Percentiles rank a stretch among this genome's conserved stretches.
phyloP scores from a whole-genome alignment of 1,139 yeast species.

The Taiozyma onychis region DNA sequence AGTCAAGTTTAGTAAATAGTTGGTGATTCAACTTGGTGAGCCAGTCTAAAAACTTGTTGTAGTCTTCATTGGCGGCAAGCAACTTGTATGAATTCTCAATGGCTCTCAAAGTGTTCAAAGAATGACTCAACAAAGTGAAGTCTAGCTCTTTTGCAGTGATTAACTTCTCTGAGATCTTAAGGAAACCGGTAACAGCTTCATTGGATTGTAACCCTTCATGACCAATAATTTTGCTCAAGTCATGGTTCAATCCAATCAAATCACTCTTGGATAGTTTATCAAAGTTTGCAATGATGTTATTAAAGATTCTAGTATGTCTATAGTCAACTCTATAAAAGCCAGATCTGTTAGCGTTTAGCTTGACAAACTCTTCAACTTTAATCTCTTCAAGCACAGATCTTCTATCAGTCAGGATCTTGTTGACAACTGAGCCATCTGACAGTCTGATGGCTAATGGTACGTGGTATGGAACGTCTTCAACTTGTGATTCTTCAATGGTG shows the following conservation, averaged over 20 bases:
- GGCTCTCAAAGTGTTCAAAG: slow-evolving; percentile 21
- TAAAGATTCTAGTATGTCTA: slow-evolving; percentile 24
- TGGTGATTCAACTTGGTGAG: slow-evolving; percentile 21
- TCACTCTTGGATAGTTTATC: slow-evolving; percentile 24
- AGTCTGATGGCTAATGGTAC: slow-evolving; percentile 46
- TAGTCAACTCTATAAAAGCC: slow-evolving; percentile 42
- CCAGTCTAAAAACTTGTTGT: slow-evolving; percentile 24
- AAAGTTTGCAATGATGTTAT: slow-evolving; percentile 26
- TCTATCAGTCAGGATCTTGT: slow-evolving; percentile 45
- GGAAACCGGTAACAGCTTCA: slow-evolving; percentile 24
- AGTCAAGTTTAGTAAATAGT: slow-evolving; percentile 19
- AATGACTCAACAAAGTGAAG: slow-evolving; percentile 21
- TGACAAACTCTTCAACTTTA: slow-evolving; percentile 25
- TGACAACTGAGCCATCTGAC: slow-evolving; percentile 32
- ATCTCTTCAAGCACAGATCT: slow-evolving; percentile 31
- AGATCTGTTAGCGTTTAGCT: slow-evolving; percentile 40
- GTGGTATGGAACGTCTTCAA: slow-evolving; percentile 29
- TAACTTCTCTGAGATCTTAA: slow-evolving; percentile 16
- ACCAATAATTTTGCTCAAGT: slow-evolving; percentile 27
- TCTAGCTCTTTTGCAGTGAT: slow-evolving; percentile 18
- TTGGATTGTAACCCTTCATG: slow-evolving; percentile 21
- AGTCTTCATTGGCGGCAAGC: slow-evolving; percentile 5
- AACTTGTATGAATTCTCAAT: slow-evolving; percentile 19
- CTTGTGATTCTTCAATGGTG: slow-evolving; percentile 17
- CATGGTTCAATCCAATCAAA: slow-evolving; percentile 27